Conservation (phyloP, 2,329 filamentous ascomycete species). For the Trichophaea hybrida region DNA sequence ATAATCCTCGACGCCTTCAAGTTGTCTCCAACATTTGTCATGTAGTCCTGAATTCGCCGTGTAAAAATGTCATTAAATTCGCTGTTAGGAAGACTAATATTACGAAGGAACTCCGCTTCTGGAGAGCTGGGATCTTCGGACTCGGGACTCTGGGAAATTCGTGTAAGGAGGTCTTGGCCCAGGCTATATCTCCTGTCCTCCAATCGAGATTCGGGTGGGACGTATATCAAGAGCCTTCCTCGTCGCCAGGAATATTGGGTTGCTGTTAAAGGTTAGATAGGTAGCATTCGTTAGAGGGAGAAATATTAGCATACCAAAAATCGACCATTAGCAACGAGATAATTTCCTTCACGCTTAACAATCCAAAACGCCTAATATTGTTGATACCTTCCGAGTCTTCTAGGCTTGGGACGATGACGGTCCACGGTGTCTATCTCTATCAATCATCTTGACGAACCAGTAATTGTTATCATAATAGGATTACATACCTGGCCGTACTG, state of each 20-base stretch:
- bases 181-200: no score
- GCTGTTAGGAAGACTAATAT: not conserved
- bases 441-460: no score
- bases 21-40: not conserved
- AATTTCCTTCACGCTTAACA: not conserved
- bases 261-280: not conserved
- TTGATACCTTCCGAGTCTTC: slow-evolving; percentile 7
- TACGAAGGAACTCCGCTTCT: not conserved
- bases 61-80: no score
- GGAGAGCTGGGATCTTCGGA: not conserved
- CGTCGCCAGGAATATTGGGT: not conserved
- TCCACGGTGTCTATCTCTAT: slow-evolving; percentile 11
- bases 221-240: not conserved
- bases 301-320: not conserved
- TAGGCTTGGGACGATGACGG: slow-evolving; percentile 6
- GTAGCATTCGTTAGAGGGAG: no score
- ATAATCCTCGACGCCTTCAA: slow-evolving; percentile 1
- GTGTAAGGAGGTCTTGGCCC: no score
- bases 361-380: not conserved
- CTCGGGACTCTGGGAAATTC: no score
- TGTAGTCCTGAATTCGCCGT: not conserved
- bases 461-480: no score
- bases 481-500: slow-evolving; percentile 9
- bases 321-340: not conserved
- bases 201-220: no score